phyloP scores from a whole-genome alignment of 2,329 filamentous ascomycete genomes.

The Cercospora nicotianae region DNA sequence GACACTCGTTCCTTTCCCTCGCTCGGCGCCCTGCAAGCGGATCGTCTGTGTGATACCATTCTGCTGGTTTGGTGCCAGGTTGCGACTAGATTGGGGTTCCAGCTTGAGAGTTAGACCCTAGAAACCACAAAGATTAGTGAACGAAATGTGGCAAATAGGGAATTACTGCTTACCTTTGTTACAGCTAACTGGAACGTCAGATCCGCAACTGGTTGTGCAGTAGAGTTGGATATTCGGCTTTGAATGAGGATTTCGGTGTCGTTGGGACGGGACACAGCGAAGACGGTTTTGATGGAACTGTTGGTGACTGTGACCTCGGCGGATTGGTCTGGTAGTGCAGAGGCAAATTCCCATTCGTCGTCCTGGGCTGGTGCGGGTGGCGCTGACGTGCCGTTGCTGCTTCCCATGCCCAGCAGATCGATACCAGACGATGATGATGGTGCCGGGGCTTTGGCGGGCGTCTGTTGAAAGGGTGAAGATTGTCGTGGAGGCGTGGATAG shows the following conservation, averaged over 20 bases:
- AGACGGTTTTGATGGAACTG: constrained; percentile 64
- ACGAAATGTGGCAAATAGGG: background rate
- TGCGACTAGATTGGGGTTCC: constrained; percentile 79
- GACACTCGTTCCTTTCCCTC: constrained; percentile 71
- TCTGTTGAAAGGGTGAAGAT: constrained; percentile 51
- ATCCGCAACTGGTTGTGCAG: constrained; percentile 68
- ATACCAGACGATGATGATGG: constrained; percentile 30
- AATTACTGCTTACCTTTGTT: constrained; percentile 68
- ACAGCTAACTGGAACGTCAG: constrained; percentile 91
- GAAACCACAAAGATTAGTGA: background rate
- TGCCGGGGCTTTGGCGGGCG: constrained; percentile 42
- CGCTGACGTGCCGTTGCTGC: constrained; percentile 38
- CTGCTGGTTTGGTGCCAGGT: constrained; percentile 68
- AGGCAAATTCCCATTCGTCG: constrained; percentile 93
- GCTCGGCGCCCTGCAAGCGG: constrained; percentile 71
- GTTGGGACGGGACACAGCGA: constrained; percentile 64
- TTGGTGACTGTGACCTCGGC: constrained; percentile 69
- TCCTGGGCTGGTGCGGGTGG: constrained; percentile 55
- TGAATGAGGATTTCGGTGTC: constrained; percentile 64
- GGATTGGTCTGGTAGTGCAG: constrained; percentile 69
- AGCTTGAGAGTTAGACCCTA: constrained; percentile 80
- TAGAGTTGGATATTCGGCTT: constrained; percentile 82
- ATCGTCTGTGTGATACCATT: constrained; percentile 82
- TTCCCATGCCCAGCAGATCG: constrained; percentile 37
- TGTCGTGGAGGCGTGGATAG: constrained; percentile 56